Conservation (phyloP, 257 asterid genomes). For the Verbena officinalis region DNA sequence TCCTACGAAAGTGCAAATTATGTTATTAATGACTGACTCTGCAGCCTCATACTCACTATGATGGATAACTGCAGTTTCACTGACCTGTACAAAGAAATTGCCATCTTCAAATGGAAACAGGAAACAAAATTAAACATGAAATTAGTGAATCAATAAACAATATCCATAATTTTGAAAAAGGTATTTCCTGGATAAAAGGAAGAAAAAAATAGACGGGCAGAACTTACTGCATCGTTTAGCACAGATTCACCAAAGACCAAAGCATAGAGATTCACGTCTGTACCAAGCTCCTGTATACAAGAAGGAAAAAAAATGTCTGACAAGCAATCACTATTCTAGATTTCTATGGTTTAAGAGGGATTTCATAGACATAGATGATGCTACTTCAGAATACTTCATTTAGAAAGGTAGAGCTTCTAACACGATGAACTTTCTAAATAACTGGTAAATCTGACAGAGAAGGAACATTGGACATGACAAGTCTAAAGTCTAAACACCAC, state of each 20-base stretch:
- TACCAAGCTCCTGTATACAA: conserved; percentile 58
- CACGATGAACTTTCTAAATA: background rate
- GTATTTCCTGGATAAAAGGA: background rate
- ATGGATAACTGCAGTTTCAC: conserved; percentile 28
- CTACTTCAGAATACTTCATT: background rate
- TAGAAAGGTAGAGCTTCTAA: background rate
- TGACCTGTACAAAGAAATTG: conserved; percentile 74
- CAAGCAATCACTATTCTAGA: background rate
- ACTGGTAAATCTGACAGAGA: background rate
- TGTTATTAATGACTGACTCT: conserved; percentile 21
- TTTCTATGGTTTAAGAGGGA: background rate
- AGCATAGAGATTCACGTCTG: conserved; percentile 68
- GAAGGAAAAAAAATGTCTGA: background rate
- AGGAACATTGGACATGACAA: background rate
- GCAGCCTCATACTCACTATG: conserved; percentile 19
- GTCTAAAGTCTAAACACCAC: conserved; percentile 1
- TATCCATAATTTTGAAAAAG: conserved; percentile 9
- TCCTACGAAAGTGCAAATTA: conserved; percentile 43
- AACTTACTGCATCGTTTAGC: conserved; percentile 71
- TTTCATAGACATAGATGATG: background rate
- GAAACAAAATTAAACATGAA: conserved; percentile 30
- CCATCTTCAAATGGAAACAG: conserved; percentile 64
- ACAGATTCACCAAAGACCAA: conserved; percentile 81
- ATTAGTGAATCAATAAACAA: conserved; percentile 29
- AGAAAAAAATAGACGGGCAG: conserved; percentile 1